Evolutionary conservation across 2,329 filamentous ascomycete genomes (phyloP).

Genomic region (Colletotrichum lentis): DNA sequence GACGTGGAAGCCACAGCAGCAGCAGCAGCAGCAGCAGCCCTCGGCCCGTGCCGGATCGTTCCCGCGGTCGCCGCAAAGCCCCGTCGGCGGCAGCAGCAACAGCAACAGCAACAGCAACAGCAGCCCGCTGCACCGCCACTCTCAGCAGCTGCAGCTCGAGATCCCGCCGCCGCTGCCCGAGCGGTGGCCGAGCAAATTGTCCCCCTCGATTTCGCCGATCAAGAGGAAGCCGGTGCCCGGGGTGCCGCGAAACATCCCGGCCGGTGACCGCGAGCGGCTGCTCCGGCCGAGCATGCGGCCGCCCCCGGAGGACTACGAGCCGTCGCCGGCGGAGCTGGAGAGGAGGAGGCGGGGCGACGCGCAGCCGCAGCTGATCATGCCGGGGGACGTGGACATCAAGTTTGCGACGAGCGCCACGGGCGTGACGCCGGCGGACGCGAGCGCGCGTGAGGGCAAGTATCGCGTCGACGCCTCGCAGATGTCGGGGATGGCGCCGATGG

Average conservation of each 20-base stretch:
- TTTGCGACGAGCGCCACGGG: conserved; percentile 35
- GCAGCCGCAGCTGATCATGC: conserved; percentile 41
- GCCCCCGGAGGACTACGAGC: conserved; percentile 39
- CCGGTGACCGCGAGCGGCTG: conserved; percentile 13
- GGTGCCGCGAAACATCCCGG: not conserved
- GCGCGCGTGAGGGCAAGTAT: conserved; percentile 31
- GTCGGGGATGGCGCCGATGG: not conserved
- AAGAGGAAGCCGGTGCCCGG: conserved; percentile 19
- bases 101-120: too few species aligned
- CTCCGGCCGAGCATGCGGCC: conserved; percentile 32
- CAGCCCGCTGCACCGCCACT: not conserved
- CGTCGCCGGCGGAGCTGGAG: conserved; percentile 40
- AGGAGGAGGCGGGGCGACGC: conserved; percentile 40
- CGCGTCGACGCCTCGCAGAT: conserved; percentile 1
- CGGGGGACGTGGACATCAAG: conserved; percentile 33
- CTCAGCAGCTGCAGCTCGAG: not conserved
- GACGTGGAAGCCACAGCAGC: conserved; percentile 8
- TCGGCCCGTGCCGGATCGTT: not conserved
- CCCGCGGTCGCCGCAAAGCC: conserved; percentile 5
- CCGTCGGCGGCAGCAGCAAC: not conserved
- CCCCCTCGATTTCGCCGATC: conserved; percentile 3
- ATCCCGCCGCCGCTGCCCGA: conserved; percentile 15
- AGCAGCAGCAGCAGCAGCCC: not conserved
- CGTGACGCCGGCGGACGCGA: conserved; percentile 31
- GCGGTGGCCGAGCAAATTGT: not conserved